Conservation (phyloP, 2,329 filamentous ascomycete genomes). For the Trichophyton simii region DNA sequence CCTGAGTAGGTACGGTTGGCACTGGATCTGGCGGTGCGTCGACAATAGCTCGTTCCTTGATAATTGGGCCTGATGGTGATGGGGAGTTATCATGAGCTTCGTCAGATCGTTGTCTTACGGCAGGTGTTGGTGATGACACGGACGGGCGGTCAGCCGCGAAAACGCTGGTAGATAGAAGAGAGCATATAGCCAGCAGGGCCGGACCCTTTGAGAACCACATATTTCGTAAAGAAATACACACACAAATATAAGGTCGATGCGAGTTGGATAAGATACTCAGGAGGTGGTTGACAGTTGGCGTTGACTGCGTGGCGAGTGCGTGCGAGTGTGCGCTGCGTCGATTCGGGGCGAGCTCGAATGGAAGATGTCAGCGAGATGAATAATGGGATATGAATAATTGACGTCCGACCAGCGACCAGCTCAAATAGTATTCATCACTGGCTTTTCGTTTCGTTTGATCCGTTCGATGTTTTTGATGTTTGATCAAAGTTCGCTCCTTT, state of each 20-base stretch:
- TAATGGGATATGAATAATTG: background rate
- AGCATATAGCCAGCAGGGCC: background rate
- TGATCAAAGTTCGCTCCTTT: background rate
- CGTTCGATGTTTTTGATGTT: background rate
- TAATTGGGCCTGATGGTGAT: background rate
- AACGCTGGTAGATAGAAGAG: background rate
- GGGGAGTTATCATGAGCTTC: background rate
- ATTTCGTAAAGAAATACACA: background rate
- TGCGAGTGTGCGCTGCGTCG: background rate
- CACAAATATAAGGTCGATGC: background rate
- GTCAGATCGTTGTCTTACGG: background rate
- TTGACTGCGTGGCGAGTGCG: background rate
- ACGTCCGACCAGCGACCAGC: background rate
- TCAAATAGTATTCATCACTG: background rate
- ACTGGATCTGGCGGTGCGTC: constrained; percentile 17
- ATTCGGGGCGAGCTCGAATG: background rate
- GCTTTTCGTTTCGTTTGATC: background rate
- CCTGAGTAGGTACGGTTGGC: constrained; percentile 17
- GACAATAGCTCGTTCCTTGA: constrained; percentile 18
- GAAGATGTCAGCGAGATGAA: background rate
- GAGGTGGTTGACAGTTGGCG: background rate
- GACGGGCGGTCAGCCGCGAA: background rate
- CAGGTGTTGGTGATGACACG: background rate
- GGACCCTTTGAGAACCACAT: background rate
- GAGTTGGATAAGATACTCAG: background rate